Evolutionary conservation across 2,329 filamentous ascomycete species (phyloP), one percentile per base, ranked within the genome.

Genomic region (Lizonia empirigonia): DNA sequence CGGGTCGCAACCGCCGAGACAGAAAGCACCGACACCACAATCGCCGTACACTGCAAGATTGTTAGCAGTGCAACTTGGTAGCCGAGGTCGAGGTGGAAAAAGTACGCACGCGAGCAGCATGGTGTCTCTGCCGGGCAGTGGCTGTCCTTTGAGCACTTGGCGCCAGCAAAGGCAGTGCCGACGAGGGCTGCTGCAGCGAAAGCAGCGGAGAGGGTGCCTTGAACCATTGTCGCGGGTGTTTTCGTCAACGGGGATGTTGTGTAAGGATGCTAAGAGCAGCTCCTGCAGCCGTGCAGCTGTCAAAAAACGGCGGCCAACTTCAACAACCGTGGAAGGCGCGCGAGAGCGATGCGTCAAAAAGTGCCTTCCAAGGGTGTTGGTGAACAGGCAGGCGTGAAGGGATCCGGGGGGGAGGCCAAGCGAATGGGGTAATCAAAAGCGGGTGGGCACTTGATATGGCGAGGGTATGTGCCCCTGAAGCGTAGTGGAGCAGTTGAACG

Each of bases 1-100:
- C 24, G 91, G 90, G 71, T 97, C 93, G 78, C 94, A 99, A 58
- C 94, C 94, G 65, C 94, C 94, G 16, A 99, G 84, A 70, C 94
- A 99, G 82, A 89, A 97, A 48, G 92, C 94, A 67, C 94, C 94
- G 48, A 91, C 85, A 77, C 93, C 94, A 69, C 94, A 97, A 74
- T 93, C 82, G 65, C 90, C 90, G 75, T 97, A 97, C 76, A 94
- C 91, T 96, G 62, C 24, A 42, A 44, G 8, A 23, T 15, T 48
- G 56, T 71, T 62, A 70, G 68, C 60, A 57, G 30, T 19, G 48
- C 33, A 42, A 40, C 29, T 12, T 12, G 8, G 10, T 7, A 29
- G 32, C 13, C 7, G 4, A n/a, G 29, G n/a, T 16, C n/a, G n/a
- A n/a, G n/a, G n/a, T n/a, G n/a, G 22, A 13, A 18, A 23, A 22